Percentiles rank a stretch among this genome's conserved stretches.
These are phyloP conservation scores for Candida ulmi DNA, from an alignment of 805 yeast species.

Conservation along the genomic window DNA sequence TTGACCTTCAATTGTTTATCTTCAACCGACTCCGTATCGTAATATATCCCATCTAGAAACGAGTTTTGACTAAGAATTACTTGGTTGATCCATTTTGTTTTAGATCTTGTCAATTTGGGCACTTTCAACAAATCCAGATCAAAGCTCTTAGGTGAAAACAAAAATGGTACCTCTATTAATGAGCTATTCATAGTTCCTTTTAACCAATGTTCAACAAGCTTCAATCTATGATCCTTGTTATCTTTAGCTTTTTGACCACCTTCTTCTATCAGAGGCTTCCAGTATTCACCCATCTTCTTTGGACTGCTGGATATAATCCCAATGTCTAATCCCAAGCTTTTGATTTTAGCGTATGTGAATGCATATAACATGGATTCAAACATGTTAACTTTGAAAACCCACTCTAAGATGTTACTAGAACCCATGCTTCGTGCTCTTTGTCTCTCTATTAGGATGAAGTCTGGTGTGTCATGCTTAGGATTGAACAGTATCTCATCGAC, in stretches of 20 bases:
- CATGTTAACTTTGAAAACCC: constrained; percentile 46
- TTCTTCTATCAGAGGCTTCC: constrained; percentile 12
- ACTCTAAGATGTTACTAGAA: constrained; percentile 40
- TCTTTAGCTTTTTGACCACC: constrained; percentile 4
- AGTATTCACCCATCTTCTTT: constrained; percentile 17
- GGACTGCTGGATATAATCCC: constrained; percentile 17
- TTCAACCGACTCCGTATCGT: too few relatives aligned
- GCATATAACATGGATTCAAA: constrained; percentile 46
- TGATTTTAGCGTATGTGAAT: constrained; percentile 9
- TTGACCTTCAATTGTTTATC: neutral
- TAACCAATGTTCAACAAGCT: constrained; percentile 17
- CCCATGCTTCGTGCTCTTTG: constrained; percentile 51
- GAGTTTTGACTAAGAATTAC: constrained; percentile 5
- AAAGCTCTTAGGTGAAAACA: constrained; percentile 9
- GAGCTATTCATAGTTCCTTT: constrained; percentile 3
- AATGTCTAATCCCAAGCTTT: constrained; percentile 2
- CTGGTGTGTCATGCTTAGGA: constrained; percentile 23
- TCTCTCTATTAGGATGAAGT: constrained; percentile 45
- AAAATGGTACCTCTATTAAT: constrained; percentile 1
- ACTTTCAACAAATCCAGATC: neutral
- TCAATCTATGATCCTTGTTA: constrained; percentile 12
- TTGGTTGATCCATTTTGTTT: constrained; percentile 15
- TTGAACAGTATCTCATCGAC: constrained; percentile 23
- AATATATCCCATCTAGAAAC: constrained; percentile 1
- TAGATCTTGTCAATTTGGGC: constrained; percentile 2